Percentiles rank a stretch among this genome's conserved stretches.
These are phyloP conservation scores for Pilatotrama ljubarskyi DNA, from an alignment of 768 basidiomycete genomes.

Conservation along the genomic window DNA sequence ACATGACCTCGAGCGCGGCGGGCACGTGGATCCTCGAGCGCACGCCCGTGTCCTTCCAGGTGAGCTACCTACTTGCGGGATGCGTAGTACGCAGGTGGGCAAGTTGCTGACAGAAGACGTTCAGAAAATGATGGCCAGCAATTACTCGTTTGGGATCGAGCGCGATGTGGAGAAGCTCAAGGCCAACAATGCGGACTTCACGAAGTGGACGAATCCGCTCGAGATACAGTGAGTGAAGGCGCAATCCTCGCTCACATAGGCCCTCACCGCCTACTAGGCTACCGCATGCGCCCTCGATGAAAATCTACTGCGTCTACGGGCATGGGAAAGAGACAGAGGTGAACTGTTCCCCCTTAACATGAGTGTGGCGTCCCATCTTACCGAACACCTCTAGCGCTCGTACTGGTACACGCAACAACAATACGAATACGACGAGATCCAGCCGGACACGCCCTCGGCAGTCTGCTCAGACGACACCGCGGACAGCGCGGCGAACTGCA, in stretches of 20 bases:
- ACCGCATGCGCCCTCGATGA: slow-evolving; percentile 89
- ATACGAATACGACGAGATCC: slow-evolving; percentile 64
- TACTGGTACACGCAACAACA: slow-evolving; percentile 84
- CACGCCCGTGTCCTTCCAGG: slow-evolving; percentile 82
- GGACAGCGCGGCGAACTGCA: slow-evolving; percentile 40
- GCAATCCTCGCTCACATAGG: no score
- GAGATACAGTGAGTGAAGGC: slow-evolving; percentile 58
- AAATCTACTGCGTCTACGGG: slow-evolving; percentile 91
- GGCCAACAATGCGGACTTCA: slow-evolving; percentile 69
- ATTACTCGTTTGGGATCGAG: slow-evolving; percentile 91
- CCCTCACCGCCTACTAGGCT: slow-evolving; percentile 45
- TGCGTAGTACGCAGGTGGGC: background rate
- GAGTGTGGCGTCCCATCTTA: background rate
- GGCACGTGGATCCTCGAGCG: slow-evolving; percentile 79
- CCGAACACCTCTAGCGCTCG: slow-evolving; percentile 56
- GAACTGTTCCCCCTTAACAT: slow-evolving; percentile 3
- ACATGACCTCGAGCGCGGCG: slow-evolving; percentile 80
- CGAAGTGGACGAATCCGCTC: slow-evolving; percentile 92
- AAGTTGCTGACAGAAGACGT: slow-evolving; percentile 1
- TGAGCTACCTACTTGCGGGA: slow-evolving; percentile 28
- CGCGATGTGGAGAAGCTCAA: slow-evolving; percentile 62
- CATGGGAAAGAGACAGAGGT: slow-evolving; percentile 96
- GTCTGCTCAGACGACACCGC: slow-evolving; percentile 34
- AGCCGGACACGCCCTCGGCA: slow-evolving; percentile 44
- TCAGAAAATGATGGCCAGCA: slow-evolving; percentile 78